Conservation (phyloP, 2,329 filamentous ascomycete species). For the Dissoconium aciculare region DNA sequence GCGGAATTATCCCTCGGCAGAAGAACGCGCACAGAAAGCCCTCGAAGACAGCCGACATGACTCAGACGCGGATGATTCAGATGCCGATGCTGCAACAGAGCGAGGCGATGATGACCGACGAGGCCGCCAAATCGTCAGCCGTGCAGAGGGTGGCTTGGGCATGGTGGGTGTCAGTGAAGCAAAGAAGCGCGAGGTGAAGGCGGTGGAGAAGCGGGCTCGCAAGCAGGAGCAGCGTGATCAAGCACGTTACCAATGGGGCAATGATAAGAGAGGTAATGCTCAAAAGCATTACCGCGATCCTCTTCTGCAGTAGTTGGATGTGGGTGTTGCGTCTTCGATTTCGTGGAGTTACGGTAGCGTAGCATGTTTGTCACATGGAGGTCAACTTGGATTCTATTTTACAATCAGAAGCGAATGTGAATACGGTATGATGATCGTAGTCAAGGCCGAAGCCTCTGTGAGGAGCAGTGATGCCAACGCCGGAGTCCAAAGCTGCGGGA, state of each 20-base stretch:
- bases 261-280: conserved; percentile 61
- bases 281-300: conserved; percentile 59
- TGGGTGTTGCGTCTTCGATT: not conserved
- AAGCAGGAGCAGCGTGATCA: conserved; percentile 42
- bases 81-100: conserved; percentile 8
- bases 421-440: no score
- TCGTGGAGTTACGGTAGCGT: no score
- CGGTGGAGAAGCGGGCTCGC: conserved; percentile 53
- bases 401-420: no score
- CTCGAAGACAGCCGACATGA: conserved; percentile 34
- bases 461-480: no score
- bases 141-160: conserved; percentile 58
- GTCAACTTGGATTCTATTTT: no score
- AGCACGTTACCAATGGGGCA: conserved; percentile 47
- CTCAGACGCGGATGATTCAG: conserved; percentile 33
- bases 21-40: conserved; percentile 57
- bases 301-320: conserved; percentile 22
- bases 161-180: conserved; percentile 64
- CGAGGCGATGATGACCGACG: conserved; percentile 18
- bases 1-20: conserved; percentile 62
- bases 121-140: conserved; percentile 37
- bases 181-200: conserved; percentile 54
- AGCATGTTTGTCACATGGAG: no score
- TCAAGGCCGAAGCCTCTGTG: no score
- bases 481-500: no score